Percentiles rank a stretch among this genome's conserved stretches.
Evolutionary conservation across 768 basidiomycete genomes (phyloP).

Genomic region (Mycena floridula): DNA sequence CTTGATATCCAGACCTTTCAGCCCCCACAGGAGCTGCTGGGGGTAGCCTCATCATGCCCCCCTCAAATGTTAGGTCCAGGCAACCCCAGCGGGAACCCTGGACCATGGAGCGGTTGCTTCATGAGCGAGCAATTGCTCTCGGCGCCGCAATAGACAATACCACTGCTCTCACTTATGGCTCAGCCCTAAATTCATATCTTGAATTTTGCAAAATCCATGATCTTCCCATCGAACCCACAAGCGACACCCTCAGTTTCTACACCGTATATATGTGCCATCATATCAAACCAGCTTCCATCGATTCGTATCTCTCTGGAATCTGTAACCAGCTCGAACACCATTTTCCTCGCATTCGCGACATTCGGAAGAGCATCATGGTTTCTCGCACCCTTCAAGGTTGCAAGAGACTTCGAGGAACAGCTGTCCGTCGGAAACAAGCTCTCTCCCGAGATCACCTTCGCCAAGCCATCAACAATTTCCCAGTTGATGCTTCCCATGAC

Average conservation of each 20-base stretch:
- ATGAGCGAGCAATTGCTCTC: too few species aligned
- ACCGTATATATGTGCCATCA: constrained; percentile 27
- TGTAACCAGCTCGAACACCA: constrained; percentile 22
- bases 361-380: constrained; percentile 16
- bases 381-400: constrained; percentile 9
- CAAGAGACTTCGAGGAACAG: constrained; percentile 5
- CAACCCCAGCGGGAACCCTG: constrained; percentile 24
- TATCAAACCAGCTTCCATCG: constrained; percentile 29
- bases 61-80: constrained; percentile 5
- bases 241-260: constrained; percentile 9
- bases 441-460: constrained; percentile 9
- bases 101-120: constrained; percentile 19
- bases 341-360: constrained; percentile 21
- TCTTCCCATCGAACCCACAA: constrained; percentile 28
- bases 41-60: constrained; percentile 17
- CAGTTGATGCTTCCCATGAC: not conserved
- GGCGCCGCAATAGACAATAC: constrained; percentile 20
- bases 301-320: constrained; percentile 31
- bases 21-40: constrained; percentile 10
- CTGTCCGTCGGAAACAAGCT: constrained; percentile 14
- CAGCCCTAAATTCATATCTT: constrained; percentile 30
- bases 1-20: constrained; percentile 6
- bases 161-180: constrained; percentile 19
- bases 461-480: not conserved
- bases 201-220: constrained; percentile 24